Conservation (phyloP, 441 rosid species). For the Mallotus repandus region DNA sequence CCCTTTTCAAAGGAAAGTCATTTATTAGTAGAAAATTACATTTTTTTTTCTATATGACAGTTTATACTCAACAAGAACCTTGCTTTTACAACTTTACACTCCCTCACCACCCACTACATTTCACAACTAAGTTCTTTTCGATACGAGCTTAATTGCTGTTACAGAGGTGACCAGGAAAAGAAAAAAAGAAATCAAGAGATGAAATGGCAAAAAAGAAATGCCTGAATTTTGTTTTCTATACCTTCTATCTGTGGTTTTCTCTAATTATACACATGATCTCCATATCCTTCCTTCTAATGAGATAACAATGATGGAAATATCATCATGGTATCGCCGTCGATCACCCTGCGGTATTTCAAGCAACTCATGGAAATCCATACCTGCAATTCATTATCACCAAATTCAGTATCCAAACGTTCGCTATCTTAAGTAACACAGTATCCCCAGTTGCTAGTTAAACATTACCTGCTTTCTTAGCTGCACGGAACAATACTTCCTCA, state of each 20-base stretch:
- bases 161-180: slow-evolving; percentile 34
- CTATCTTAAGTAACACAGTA: background rate
- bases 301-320: slow-evolving; percentile 80
- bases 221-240: slow-evolving; percentile 28
- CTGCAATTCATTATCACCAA: slow-evolving; percentile 42
- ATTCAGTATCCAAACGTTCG: background rate
- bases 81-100: slow-evolving; percentile 40
- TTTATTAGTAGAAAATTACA: slow-evolving; percentile 38
- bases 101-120: slow-evolving; percentile 34
- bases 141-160: slow-evolving; percentile 35
- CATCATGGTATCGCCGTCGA: slow-evolving; percentile 90
- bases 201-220: slow-evolving; percentile 32
- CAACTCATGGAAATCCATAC: slow-evolving; percentile 89
- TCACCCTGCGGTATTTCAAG: slow-evolving; percentile 97
- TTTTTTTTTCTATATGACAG: slow-evolving; percentile 25
- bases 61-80: slow-evolving; percentile 30
- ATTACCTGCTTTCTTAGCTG: slow-evolving; percentile 94
- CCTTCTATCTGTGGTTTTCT: slow-evolving; percentile 21
- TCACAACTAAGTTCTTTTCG: slow-evolving; percentile 30
- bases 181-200: slow-evolving; percentile 11
- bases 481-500: slow-evolving; percentile 84
- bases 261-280: slow-evolving; percentile 86
- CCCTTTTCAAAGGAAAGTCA: slow-evolving; percentile 26
- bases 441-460: background rate
- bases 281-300: slow-evolving; percentile 97